Conservation (phyloP, 192 early-diverging fungal genomes). For the Geosiphon pyriformis region DNA sequence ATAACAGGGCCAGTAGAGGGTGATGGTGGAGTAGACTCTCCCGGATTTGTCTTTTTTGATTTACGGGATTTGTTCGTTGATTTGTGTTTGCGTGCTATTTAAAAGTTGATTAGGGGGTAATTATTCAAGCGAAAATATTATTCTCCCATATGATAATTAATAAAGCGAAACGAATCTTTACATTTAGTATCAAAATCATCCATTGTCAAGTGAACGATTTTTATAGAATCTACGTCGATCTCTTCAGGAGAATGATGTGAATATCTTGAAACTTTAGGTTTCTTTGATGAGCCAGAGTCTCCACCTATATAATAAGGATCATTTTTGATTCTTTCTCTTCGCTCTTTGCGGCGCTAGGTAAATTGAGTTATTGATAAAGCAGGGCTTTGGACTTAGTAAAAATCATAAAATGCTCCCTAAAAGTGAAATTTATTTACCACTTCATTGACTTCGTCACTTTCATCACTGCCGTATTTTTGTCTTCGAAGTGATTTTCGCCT, state of each 20-base stretch:
- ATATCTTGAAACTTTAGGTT: conserved; percentile 23
- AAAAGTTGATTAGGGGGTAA: not conserved
- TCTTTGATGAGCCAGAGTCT: conserved; percentile 32
- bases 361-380: too few species aligned
- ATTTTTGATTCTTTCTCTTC: conserved; percentile 44
- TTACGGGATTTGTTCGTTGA: conserved; percentile 21
- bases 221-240: conserved; percentile 75
- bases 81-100: conserved; percentile 30
- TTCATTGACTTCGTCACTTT: conserved; percentile 38
- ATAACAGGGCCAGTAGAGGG: conserved; percentile 33
- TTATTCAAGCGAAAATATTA: not conserved
- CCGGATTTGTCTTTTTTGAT: conserved; percentile 32
- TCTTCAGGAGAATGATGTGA: conserved; percentile 37
- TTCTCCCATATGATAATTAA: not conserved
- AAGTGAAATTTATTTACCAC: conserved; percentile 36
- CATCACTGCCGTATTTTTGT: conserved; percentile 35
- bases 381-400: too few species aligned
- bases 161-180: conserved; percentile 7
- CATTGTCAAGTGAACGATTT: conserved; percentile 69
- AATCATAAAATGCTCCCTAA: too few species aligned
- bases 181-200: conserved; percentile 38
- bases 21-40: conserved; percentile 28
- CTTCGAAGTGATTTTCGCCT: conserved; percentile 15
- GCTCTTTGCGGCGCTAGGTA: conserved; percentile 45
- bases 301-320: conserved; percentile 67